Conservation (phyloP, 331 rosid genomes). For the Acacia concinna region DNA sequence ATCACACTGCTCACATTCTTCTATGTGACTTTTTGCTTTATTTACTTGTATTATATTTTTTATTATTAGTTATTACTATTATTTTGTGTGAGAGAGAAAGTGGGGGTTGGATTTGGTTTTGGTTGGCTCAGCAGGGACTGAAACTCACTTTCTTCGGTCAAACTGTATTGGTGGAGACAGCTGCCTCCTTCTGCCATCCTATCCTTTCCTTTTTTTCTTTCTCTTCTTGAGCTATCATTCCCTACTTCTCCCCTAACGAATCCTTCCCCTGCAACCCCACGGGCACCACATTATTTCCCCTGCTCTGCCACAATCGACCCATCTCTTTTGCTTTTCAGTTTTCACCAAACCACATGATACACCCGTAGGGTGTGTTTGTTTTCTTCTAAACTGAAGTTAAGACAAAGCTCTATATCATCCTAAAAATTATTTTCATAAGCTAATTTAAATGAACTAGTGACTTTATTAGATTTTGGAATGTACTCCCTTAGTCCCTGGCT, state of each 20-base stretch:
- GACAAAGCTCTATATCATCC: too few relatives aligned
- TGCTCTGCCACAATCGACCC: not conserved
- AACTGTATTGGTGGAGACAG: not conserved
- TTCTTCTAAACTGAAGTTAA: too few relatives aligned
- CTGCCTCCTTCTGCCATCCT: not conserved
- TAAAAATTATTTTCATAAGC: too few relatives aligned
- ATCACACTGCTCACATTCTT: not conserved
- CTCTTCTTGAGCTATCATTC: not conserved
- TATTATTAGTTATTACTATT: not conserved
- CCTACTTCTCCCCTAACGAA: not conserved
- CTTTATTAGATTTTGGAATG: too few relatives aligned
- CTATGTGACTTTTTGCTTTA: slow-evolving; percentile 1
- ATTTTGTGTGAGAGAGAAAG: not conserved
- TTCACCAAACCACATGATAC: not conserved
- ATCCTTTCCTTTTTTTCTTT: not conserved
- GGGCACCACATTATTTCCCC: not conserved
- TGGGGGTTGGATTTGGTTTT: not conserved
- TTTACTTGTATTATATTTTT: not conserved
- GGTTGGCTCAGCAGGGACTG: not conserved
- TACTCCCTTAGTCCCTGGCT: too few relatives aligned
- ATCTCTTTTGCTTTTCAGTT: not conserved
- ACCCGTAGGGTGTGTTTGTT: too few relatives aligned
- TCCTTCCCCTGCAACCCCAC: not conserved
- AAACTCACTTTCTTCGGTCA: not conserved
- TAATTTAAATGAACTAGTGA: too few relatives aligned